Percentiles rank a stretch among this genome's conserved stretches.
These are phyloP conservation scores for Onygenales sp. DNA, from an alignment of 2,329 filamentous ascomycete species.

Conservation along the genomic window DNA sequence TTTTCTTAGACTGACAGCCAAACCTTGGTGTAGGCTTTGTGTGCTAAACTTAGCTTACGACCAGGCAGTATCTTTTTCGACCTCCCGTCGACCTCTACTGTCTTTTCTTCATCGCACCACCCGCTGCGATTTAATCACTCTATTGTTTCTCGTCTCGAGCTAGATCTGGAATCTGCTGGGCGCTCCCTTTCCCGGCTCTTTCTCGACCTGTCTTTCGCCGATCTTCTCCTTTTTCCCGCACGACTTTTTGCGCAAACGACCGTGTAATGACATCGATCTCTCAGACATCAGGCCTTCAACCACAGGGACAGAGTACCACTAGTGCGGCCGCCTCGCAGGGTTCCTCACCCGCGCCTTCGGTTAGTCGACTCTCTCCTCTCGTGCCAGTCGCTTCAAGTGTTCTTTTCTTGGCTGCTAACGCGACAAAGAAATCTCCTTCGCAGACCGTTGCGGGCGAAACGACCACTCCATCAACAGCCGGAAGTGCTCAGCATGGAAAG, in stretches of 20 bases:
- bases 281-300: conserved; percentile 39
- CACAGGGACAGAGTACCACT: conserved; percentile 40
- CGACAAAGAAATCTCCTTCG: conserved; percentile 47
- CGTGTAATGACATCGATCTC: conserved; percentile 54
- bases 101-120: conserved; percentile 4
- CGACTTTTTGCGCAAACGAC: conserved; percentile 22
- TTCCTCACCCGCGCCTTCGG: conserved; percentile 37
- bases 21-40: background rate
- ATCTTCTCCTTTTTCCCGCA: conserved; percentile 11
- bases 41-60: background rate
- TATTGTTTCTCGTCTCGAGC: conserved; percentile 5
- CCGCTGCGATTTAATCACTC: background rate
- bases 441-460: conserved; percentile 42
- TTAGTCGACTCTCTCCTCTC: conserved; percentile 43
- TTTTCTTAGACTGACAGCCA: background rate
- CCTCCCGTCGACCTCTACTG: background rate
- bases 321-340: conserved; percentile 38
- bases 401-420: conserved; percentile 37
- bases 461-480: conserved; percentile 42
- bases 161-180: conserved; percentile 11
- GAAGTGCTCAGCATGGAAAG: conserved; percentile 49
- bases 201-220: conserved; percentile 2
- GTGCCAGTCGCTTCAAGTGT: conserved; percentile 34
- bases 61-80: background rate
- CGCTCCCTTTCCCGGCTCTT: conserved; percentile 1